Evolutionary conservation across 495 filamentous ascomycete species (phyloP).

Genomic region (Pyrenula massariospora): DNA sequence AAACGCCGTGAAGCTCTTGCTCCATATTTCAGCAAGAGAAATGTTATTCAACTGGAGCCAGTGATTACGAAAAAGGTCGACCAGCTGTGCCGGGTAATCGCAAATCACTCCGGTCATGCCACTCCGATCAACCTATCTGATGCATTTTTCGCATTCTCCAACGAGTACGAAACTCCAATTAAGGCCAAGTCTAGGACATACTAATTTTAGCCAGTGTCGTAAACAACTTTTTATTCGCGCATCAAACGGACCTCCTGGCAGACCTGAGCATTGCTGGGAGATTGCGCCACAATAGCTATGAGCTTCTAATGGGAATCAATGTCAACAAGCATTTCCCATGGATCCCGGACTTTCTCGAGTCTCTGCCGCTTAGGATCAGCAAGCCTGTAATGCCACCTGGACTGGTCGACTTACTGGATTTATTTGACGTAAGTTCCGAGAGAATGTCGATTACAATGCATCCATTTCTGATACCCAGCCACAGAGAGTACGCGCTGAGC

Average conservation of each 20-base stretch:
- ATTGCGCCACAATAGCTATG: conserved; percentile 19
- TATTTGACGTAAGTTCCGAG: conserved; percentile 22
- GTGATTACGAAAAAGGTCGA: conserved; percentile 21
- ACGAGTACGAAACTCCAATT: conserved; percentile 17
- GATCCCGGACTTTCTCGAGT: conserved; percentile 24
- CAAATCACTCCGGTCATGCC: conserved; percentile 14
- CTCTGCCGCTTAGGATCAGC: conserved; percentile 21
- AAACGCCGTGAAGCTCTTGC: conserved; percentile 20
- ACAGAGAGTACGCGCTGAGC: conserved; percentile 23
- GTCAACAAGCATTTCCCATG: conserved; percentile 29
- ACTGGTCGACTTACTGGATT: conserved; percentile 22
- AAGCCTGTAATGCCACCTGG: conserved; percentile 27
- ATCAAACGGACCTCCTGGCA: conserved; percentile 19
- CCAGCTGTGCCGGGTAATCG: conserved; percentile 18
- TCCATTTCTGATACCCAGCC: conserved; percentile 7
- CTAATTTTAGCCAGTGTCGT: conserved; percentile 22
- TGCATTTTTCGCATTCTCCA: conserved; percentile 21
- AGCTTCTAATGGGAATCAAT: conserved; percentile 23
- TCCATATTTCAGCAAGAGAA: conserved; percentile 24
- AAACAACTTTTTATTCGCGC: conserved; percentile 25
- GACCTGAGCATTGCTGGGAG: conserved; percentile 20
- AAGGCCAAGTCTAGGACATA: no score
- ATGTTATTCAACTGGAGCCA: conserved; percentile 16
- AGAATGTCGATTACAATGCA: not conserved
- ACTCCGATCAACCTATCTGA: conserved; percentile 28